phyloP scores from a whole-genome alignment of 805 yeast species.

The Yamadazyma philogaea region DNA sequence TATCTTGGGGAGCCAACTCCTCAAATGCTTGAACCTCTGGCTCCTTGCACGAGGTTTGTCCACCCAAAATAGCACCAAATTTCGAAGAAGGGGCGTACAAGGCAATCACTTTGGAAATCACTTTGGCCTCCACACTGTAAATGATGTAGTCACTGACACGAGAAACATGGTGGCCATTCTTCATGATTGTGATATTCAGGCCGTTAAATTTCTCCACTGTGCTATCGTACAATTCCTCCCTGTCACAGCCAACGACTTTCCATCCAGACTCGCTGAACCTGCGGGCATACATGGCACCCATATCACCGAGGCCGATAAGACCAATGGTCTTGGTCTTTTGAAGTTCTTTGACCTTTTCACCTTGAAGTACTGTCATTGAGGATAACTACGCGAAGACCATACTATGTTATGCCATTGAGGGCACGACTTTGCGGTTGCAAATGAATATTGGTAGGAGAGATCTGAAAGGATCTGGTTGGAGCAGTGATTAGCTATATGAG shows the following conservation, averaged over 20 bases:
- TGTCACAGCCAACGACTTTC: conserved; percentile 85
- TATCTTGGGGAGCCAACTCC: conserved; percentile 67
- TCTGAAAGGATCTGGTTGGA: neutral
- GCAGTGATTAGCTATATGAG: no score
- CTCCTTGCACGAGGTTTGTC: conserved; percentile 92
- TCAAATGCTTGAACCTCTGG: conserved; percentile 91
- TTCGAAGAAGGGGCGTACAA: conserved; percentile 86
- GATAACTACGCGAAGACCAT: neutral
- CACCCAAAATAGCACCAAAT: conserved; percentile 90
- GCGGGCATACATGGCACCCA: conserved; percentile 88
- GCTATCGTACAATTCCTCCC: conserved; percentile 58
- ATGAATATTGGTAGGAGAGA: neutral
- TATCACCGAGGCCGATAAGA: conserved; percentile 93
- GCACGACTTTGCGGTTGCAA: neutral
- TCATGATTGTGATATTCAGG: conserved; percentile 53
- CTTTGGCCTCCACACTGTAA: conserved; percentile 92
- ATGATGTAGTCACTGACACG: conserved; percentile 78
- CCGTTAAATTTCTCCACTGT: conserved; percentile 39
- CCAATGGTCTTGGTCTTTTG: conserved; percentile 61
- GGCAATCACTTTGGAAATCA: conserved; percentile 67
- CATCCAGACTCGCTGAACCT: conserved; percentile 80
- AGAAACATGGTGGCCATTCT: conserved; percentile 81
- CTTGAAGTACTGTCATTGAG: conserved; percentile 46
- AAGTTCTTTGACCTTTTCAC: conserved; percentile 13
- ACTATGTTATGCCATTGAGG: neutral